Base-by-base conservation (phyloP, 495 filamentous ascomycete genomes). In the Tuber magnatum region DNA sequence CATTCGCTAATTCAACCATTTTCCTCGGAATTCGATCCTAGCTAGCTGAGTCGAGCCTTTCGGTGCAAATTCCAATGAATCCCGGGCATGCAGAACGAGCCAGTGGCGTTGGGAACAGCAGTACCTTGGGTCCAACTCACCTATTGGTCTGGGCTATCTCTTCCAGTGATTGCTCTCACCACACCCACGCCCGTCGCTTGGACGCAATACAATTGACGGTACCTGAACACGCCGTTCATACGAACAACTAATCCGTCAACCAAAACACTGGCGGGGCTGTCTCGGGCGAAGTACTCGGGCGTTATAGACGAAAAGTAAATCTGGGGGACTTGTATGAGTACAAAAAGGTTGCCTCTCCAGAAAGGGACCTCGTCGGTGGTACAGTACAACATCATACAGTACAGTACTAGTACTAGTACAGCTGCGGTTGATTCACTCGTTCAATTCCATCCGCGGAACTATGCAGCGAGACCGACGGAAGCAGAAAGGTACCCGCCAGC, bases 161-260 rank as follows among this genome's bases (percentile, higher is more conserved):
- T 76, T 18, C 74, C 65, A 78, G 65, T 72, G 76, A 79, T 78
- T 79, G 46, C 65, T 79, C 71, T 71, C 77, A 2, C 77, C 77
- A 70, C 69, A 72, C 74, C 44, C 56, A 65, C 56, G 9, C 42
- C 72, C 76, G 75, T 78, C 76, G 77, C 76, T 72, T 79, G 76
- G 71, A 70, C 51, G 71, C 61, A 70, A 76, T 68, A 74, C 75
- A 76, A 73, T 71, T 70, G 69, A 79, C 68, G 56, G 77, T 70
- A 65, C 73, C 72, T 65, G 46, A 42, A 79, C 68, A 48, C 68
- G 74, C 76, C 69, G 65, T 72, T 65, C 73, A 75, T 42, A 42
- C 69, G 72, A 73, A 79, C 72, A 79, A 72, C 48, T 48, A 76
- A 76, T 79, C 77, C 32, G 72, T 79, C 76, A 76, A 75, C 78